Evolutionary conservation across 371 early-diverging fungal species (phyloP), one percentile per base, ranked within the genome.

Genomic region (Choanephora cucurbitarum): DNA sequence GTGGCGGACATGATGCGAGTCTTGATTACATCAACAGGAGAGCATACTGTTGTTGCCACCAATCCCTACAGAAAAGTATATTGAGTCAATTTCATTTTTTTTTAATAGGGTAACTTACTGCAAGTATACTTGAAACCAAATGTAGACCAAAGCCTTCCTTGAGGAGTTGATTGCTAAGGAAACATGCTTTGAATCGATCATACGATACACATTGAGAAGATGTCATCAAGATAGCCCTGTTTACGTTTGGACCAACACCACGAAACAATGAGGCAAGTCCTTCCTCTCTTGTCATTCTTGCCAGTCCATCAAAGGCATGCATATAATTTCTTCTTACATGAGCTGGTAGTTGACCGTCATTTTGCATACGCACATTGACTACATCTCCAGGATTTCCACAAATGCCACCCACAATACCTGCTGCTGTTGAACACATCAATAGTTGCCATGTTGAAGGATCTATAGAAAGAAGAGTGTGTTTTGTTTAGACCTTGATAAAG

Each of bases 361-460:
- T 85, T 65, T 89, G 89, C 85, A 88, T 77, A 11, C 87, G 69
- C 33, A 89, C 82, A 45, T 90, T 87, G 13, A 84, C 76, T 10
- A 88, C 76, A 58, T 91, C 91, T n/a, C 85, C 88, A 0, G 90
- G 90, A 46, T 87, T 85, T n/a, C 87, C 88, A 49, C 81, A 79
- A 3, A 80, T 60, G 13, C 89, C 91, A 45, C 86, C 89, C 13
- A 81, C 69, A 3, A 79, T 77, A 19, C 90, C 90, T 14, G 87
- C 89, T 0, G 72, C 53, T 17, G 80, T 67, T 1, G 82, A 85
- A 9, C 82, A 73, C 5, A 73, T n/a, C 1, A 86, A 63, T 44
- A 81, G 61, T 45, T 78, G 75, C 60, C 71, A 71, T n/a, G 75
- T 64, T 0, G 77, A 55, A 46, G 64, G 71, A 22, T 66, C 73